Base-by-base conservation (phyloP, 495 filamentous ascomycete species). In the Evansstolkia leycettana region DNA sequence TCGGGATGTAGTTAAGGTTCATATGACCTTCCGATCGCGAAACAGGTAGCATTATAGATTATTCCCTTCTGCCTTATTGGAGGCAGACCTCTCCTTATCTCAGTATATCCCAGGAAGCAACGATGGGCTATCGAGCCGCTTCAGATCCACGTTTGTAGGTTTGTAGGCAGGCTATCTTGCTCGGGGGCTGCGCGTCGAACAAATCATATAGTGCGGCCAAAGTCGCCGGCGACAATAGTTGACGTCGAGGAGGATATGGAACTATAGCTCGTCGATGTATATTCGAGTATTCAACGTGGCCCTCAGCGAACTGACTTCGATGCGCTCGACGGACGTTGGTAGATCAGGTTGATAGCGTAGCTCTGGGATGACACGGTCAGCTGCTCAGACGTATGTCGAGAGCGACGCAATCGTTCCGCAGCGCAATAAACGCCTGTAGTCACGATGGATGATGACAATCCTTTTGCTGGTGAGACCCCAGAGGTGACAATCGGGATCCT, bases 21-120 rank as follows among this genome's bases (percentile, higher is more conserved):
- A 82, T 79, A 47, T 78, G 74, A 50, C 74, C 65, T 37, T 80
- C 75, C 17, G 76, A 67, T 47, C 73, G 70, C 32, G 72, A 65
- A 33, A 73, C 75, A 58, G 82, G 85, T 65, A 84, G 80, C 90
- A 95, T 95, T 84, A 90, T 83, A 68, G 63, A 60, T 57, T 58
- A 55, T 52, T 4, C 12, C 28, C 28, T 29, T 29, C 28, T 29
- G 28, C 28, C 28, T 29, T 15, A n/a, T 15, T 29, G 10, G 11
- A 29, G 28, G 28, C 28, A 29, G 11, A 5, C 12, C 28, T 29
- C 28, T 29, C 28, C 10, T 23, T 23, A 5, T 9, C 20, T 23
- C 20, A 5, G 9, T 23, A 9, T 23, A 23, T 23, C 20, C 20
- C 9, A 5, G 20, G 9, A n/a, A n/a, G n/a, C n/a, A 23, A 9